Base-by-base conservation (phyloP, 768 basidiomycete genomes). In the Asterophora parasitica region DNA sequence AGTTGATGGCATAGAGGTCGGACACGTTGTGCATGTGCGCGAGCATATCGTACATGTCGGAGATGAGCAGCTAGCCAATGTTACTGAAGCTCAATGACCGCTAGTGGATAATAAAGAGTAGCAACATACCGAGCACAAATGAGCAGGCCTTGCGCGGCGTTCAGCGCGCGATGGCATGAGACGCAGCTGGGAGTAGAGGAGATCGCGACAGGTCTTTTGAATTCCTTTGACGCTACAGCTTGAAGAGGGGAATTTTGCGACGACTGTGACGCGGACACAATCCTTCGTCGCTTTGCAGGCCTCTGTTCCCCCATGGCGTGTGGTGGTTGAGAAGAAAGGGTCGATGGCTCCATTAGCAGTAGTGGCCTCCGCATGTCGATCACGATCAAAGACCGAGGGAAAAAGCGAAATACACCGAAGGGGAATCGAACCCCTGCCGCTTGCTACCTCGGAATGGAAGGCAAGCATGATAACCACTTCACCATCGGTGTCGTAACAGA, bases 391-490 rank as follows among this genome's bases (percentile, higher is more conserved):
- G n/a, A n/a, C n/a, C 28, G 37, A 30, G 30, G 13, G 30, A 19
- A 46, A 33, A 28, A 30, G 35, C 7, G 31, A 3, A 7, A 32
- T 76, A 77, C 75, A 73, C 78, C 73, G 73, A 79, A 82, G 74
- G 81, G 80, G 81, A 82, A 77, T 82, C 81, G 80, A 82, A 82
- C 81, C 81, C 81, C 73, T 81, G 79, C 81, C 79, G 78, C 79
- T 76, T 78, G 76, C 75, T 76, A 50, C 19, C 35, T 9, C 27
- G 12, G 1, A 42, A 74, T 86, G 84, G 85, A 86, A 86, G 84
- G 83, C 84, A 86, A 86, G 85, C 83, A 88, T 87, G 84, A 86
- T 87, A 87, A 85, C 85, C 84, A 76, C 82, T 87, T 87, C 85
- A 87, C 85, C 85, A 87, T 83, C 72, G 71, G 71, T 58, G 58